Evolutionary conservation across 192 early-diverging fungal genomes (phyloP).

Genomic region (Backusella parvicylindrica): DNA sequence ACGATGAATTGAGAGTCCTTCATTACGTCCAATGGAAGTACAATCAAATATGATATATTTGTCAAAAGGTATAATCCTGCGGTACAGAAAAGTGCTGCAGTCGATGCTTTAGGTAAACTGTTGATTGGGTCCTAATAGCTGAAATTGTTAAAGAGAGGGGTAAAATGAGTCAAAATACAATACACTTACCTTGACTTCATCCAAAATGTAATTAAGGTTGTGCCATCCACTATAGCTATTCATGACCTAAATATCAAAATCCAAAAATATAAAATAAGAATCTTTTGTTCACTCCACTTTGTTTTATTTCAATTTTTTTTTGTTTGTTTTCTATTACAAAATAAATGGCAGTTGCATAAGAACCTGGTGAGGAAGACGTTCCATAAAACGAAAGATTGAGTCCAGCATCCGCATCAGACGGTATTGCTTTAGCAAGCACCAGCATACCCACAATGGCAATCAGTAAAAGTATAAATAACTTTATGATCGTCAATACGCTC

Average conservation of each 20-base stretch:
- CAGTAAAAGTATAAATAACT: constrained; percentile 16
- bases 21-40: constrained; percentile 22
- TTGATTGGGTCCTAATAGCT: constrained; percentile 12
- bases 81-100: constrained; percentile 13
- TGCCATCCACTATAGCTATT: constrained; percentile 27
- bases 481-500: constrained; percentile 23
- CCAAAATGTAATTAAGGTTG: constrained; percentile 25
- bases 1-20: constrained; percentile 27
- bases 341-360: constrained; percentile 31
- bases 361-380: constrained; percentile 13
- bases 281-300: no score
- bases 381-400: constrained; percentile 29
- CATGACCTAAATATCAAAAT: neutral
- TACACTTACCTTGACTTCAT: constrained; percentile 25
- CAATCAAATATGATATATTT: constrained; percentile 23
- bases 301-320: neutral
- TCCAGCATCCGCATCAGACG: neutral
- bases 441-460: constrained; percentile 11
- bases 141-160: neutral
- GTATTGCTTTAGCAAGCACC: constrained; percentile 10
- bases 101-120: constrained; percentile 19
- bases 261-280: neutral
- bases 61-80: constrained; percentile 23
- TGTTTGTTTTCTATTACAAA: constrained; percentile 10
- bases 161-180: neutral